Conservation (phyloP, 352 stramenopile species). For the Hyaloperonospora brassicae region DNA sequence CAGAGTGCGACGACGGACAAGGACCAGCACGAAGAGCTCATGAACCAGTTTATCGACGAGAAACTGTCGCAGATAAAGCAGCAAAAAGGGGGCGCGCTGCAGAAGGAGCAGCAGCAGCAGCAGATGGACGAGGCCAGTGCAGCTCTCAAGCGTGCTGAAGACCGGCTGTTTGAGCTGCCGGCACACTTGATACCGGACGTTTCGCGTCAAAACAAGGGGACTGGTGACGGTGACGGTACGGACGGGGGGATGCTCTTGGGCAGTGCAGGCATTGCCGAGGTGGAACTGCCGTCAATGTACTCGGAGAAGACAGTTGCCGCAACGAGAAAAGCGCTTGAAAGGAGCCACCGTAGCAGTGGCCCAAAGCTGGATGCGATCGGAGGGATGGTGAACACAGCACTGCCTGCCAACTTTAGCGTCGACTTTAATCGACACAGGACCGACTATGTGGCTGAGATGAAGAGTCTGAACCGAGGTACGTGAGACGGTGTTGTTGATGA, state of each 20-base stretch:
- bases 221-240: conserved; percentile 30
- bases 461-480: conserved; percentile 55
- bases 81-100: background rate
- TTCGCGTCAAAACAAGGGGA: conserved; percentile 21
- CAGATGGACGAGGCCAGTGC: conserved; percentile 5
- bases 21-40: conserved; percentile 75
- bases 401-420: conserved; percentile 67
- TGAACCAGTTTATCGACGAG: conserved; percentile 81
- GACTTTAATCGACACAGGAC: conserved; percentile 71
- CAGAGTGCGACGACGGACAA: conserved; percentile 50
- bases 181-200: conserved; percentile 47
- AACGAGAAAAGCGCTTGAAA: conserved; percentile 40
- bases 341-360: conserved; percentile 1
- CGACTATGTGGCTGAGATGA: conserved; percentile 62
- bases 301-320: conserved; percentile 42
- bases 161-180: conserved; percentile 58
- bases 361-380: conserved; percentile 17
- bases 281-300: conserved; percentile 55
- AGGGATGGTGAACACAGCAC: conserved; percentile 39
- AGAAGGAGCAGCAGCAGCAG: conserved; percentile 22
- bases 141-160: conserved; percentile 36
- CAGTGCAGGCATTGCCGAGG: conserved; percentile 71
- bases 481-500: background rate
- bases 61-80: conserved; percentile 42
- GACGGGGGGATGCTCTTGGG: conserved; percentile 63